Percentiles rank a stretch among this genome's conserved stretches.
These are phyloP conservation scores for Fusarium solani-melongenae DNA, from an alignment of 2,329 filamentous ascomycete species.

Conservation along the genomic window DNA sequence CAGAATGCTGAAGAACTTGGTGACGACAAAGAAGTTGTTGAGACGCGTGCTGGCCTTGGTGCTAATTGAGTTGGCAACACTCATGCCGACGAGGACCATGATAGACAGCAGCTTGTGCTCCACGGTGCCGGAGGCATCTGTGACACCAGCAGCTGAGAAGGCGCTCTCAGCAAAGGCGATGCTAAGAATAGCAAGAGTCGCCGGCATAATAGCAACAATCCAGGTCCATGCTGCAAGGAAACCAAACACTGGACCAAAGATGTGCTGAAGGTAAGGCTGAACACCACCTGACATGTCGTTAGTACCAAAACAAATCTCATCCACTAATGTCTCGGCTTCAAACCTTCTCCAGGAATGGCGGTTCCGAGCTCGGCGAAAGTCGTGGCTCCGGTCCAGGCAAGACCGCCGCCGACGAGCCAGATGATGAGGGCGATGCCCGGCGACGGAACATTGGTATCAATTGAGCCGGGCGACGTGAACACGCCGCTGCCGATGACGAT, in stretches of 20 bases:
- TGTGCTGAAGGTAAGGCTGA: constrained; percentile 70
- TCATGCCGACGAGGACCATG: constrained; percentile 58
- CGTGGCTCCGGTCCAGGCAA: constrained; percentile 72
- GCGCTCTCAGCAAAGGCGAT: constrained; percentile 73
- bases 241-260: constrained; percentile 70
- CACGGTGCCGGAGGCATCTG: constrained; percentile 55
- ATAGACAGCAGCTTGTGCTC: constrained; percentile 64
- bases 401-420: constrained; percentile 70
- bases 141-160: constrained; percentile 62
- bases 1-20: constrained; percentile 63
- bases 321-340: constrained; percentile 15
- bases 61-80: constrained; percentile 65
- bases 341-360: constrained; percentile 70
- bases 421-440: constrained; percentile 67
- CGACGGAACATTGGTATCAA: constrained; percentile 72
- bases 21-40: constrained; percentile 66
- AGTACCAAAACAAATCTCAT: neutral
- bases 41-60: constrained; percentile 65
- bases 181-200: constrained; percentile 71
- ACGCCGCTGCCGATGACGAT: constrained; percentile 74
- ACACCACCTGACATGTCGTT: constrained; percentile 59
- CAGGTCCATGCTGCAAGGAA: constrained; percentile 74
- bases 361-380: constrained; percentile 73
- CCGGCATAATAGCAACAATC: constrained; percentile 73
- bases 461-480: constrained; percentile 72